Conservation (phyloP, 345 rosid genomes). For the Gossypioides kirkii region DNA sequence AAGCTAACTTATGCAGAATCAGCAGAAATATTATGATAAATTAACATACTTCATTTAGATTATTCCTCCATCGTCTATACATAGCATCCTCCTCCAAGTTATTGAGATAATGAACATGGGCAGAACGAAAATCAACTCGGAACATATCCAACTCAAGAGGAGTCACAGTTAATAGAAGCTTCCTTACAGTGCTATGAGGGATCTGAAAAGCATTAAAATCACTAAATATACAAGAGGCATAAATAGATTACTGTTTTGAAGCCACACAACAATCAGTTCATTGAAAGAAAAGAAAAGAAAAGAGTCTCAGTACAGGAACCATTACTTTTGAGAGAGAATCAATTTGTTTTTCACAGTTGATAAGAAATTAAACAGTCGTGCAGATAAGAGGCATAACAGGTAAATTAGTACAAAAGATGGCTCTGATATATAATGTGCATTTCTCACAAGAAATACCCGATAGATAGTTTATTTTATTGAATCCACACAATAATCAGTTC, state of each 20-base stretch:
- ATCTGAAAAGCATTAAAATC: conserved; percentile 41
- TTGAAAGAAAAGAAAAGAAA: background rate
- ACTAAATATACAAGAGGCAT: background rate
- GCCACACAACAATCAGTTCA: no score
- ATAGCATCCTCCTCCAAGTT: conserved; percentile 96
- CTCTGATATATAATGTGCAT: background rate
- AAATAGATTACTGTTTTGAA: no score
- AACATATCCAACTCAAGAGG: conserved; percentile 68
- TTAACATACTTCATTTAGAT: conserved; percentile 68
- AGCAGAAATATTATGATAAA: conserved; percentile 17
- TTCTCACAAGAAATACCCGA: background rate
- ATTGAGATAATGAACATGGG: conserved; percentile 86
- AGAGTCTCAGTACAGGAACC: background rate
- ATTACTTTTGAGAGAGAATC: background rate
- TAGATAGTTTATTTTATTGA: background rate
- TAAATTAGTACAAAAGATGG: background rate
- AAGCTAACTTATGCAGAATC: conserved; percentile 16
- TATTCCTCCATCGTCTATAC: conserved; percentile 93
- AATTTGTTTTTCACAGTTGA: background rate
- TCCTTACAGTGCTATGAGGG: conserved; percentile 53
- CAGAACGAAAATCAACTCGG: conserved; percentile 87
- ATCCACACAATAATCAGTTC: background rate
- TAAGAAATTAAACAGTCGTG: background rate
- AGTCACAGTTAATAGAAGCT: conserved; percentile 60
- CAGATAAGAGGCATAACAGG: background rate